These are phyloP conservation scores for Trichoderma sp. DNA, from an alignment of 2,329 filamentous ascomycete species.

Conservation along the genomic window DNA sequence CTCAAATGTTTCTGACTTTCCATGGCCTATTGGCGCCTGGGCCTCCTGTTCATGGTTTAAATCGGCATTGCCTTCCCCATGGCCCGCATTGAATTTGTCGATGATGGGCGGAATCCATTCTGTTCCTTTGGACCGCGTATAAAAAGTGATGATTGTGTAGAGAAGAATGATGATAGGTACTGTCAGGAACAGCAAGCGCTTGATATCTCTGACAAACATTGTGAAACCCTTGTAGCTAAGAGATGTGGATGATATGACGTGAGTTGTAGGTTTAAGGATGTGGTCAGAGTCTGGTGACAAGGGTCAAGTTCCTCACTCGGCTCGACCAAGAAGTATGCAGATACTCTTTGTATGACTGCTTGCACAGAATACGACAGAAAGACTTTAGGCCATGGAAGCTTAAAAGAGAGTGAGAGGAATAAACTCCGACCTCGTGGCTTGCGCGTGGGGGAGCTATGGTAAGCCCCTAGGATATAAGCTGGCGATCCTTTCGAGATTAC, in stretches of 20 bases:
- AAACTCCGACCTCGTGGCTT: not conserved
- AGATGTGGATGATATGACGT: not conserved
- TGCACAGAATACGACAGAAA: not conserved
- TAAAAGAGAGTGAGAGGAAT: not conserved
- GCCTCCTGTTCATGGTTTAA: not conserved
- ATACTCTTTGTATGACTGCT: not conserved
- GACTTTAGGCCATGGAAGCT: not conserved
- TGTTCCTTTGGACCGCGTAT: conserved; percentile 10
- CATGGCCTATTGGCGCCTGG: not conserved
- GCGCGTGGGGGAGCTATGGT: not conserved
- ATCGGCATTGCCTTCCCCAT: not conserved
- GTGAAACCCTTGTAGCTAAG: conserved; percentile 6
- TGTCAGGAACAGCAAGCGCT: conserved; percentile 35
- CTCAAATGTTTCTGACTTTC: not conserved
- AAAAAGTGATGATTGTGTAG: conserved; percentile 31
- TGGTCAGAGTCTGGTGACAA: not conserved
- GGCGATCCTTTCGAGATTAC: not conserved
- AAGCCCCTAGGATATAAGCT: not conserved
- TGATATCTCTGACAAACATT: conserved; percentile 38
- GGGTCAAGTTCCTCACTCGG: not conserved
- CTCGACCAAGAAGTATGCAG: not conserved
- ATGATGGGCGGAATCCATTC: conserved; percentile 7
- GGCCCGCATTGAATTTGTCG: not conserved
- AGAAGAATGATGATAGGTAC: conserved; percentile 35
- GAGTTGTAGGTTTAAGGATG: not conserved